phyloP scores from a whole-genome alignment of 345 rosid genomes.

The Lumnitzera racemosa region DNA sequence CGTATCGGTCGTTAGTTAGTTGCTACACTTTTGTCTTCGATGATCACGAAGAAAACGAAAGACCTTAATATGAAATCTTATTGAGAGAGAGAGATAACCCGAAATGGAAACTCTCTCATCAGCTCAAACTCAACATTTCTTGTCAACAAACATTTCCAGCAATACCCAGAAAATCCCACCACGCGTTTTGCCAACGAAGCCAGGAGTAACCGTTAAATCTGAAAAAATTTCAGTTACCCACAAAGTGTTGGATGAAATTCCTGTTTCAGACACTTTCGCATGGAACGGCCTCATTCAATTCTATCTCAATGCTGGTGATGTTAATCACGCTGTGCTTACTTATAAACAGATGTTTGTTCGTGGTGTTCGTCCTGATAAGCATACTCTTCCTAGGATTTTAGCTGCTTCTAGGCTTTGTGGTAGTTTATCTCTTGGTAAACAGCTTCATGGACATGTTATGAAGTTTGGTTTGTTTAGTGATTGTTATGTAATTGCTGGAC shows the following conservation, averaged over 20 bases:
- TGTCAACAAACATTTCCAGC: background rate
- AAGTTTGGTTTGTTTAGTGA: slow-evolving; percentile 32
- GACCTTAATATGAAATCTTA: no score
- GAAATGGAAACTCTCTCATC: slow-evolving; percentile 12
- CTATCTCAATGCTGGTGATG: slow-evolving; percentile 20
- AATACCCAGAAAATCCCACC: background rate
- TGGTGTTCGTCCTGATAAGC: slow-evolving; percentile 32
- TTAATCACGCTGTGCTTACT: slow-evolving; percentile 19
- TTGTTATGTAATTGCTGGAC: slow-evolving; percentile 28
- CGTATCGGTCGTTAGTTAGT: no score
- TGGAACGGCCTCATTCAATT: slow-evolving; percentile 41
- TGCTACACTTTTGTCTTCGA: no score
- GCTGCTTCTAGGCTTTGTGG: slow-evolving; percentile 28
- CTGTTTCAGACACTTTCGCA: slow-evolving; percentile 21
- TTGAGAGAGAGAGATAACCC: background rate
- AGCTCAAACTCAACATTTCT: background rate
- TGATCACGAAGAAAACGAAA: no score
- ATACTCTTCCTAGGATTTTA: slow-evolving; percentile 38
- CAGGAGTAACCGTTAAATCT: background rate
- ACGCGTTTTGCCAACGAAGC: no score
- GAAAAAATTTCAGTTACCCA: slow-evolving; percentile 10
- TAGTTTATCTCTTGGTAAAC: slow-evolving; percentile 27
- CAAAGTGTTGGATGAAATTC: slow-evolving; percentile 38
- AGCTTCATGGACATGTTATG: slow-evolving; percentile 34
- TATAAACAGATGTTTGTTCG: slow-evolving; percentile 39